Percentiles rank a stretch among this genome's conserved stretches.
phyloP scores from a whole-genome alignment of 2,329 filamentous ascomycete species.

The Ophiostoma sp. region DNA sequence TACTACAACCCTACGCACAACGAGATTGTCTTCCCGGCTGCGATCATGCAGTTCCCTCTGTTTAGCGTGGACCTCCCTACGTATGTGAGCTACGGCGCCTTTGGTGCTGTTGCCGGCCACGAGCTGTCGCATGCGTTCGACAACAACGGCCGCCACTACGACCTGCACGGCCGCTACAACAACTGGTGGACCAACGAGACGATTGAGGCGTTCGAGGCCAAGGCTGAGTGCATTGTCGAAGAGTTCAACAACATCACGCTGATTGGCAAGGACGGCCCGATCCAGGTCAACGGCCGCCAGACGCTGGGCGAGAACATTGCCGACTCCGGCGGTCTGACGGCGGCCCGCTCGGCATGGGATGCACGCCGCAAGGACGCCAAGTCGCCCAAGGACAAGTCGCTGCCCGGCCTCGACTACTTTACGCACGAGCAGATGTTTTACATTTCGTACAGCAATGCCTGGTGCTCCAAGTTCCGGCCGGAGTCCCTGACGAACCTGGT shows the following conservation, averaged over 20 bases:
- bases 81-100: constrained; percentile 64
- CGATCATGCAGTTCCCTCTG: constrained; percentile 63
- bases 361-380: constrained; percentile 40
- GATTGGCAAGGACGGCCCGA: constrained; percentile 48
- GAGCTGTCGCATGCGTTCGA: constrained; percentile 68
- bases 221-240: constrained; percentile 60
- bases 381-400: constrained; percentile 28
- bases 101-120: constrained; percentile 62
- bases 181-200: constrained; percentile 63
- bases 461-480: constrained; percentile 60
- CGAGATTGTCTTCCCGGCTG: constrained; percentile 63
- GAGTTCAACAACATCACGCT: constrained; percentile 60
- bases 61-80: constrained; percentile 58
- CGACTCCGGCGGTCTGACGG: constrained; percentile 60
- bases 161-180: constrained; percentile 58
- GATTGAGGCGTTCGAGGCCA: constrained; percentile 51
- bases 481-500: constrained; percentile 53
- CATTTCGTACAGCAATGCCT: constrained; percentile 57
- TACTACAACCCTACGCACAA: constrained; percentile 62
- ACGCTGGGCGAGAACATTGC: constrained; percentile 68
- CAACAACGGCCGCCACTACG: constrained; percentile 58
- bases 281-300: constrained; percentile 57
- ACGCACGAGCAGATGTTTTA: constrained; percentile 66
- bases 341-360: constrained; percentile 61
- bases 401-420: constrained; percentile 58